Evolutionary conservation across 2,329 filamentous ascomycete genomes (phyloP).

Genomic region (Alternaria burnsii): DNA sequence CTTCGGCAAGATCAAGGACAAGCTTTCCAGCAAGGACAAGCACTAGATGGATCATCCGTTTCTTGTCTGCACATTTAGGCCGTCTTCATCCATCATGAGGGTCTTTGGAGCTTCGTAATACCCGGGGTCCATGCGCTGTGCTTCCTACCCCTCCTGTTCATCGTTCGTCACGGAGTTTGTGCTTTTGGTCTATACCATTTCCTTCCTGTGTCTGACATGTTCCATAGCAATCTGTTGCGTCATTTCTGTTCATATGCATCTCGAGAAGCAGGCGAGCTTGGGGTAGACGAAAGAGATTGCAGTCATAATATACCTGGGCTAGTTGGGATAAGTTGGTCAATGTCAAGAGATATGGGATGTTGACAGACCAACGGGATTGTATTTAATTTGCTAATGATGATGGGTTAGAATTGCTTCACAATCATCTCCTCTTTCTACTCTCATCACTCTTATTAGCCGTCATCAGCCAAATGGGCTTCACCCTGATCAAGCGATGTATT

Average conservation of each 20-base stretch:
- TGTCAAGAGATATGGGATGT: slow-evolving; percentile 11
- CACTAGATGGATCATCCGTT: slow-evolving; percentile 25
- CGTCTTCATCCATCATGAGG: slow-evolving; percentile 9
- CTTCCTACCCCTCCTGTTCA: slow-evolving; percentile 36
- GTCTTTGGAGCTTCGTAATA: slow-evolving; percentile 33
- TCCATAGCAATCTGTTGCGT: slow-evolving; percentile 30
- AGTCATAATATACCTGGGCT: slow-evolving; percentile 18
- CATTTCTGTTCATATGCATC: slow-evolving; percentile 25
- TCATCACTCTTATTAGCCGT: neutral
- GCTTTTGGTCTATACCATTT: slow-evolving; percentile 49
- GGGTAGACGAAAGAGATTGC: slow-evolving; percentile 15
- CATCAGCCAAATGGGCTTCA: neutral
- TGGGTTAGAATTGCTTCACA: slow-evolving; percentile 21
- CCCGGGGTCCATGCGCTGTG: slow-evolving; percentile 29
- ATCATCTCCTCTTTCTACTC: neutral
- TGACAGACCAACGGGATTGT: slow-evolving; percentile 21
- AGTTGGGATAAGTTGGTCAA: slow-evolving; percentile 6
- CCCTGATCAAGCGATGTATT: neutral
- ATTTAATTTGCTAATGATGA: slow-evolving; percentile 45
- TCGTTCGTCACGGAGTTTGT: slow-evolving; percentile 38
- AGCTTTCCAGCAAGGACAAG: slow-evolving; percentile 50
- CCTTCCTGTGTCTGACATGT: slow-evolving; percentile 30
- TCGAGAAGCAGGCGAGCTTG: slow-evolving; percentile 4
- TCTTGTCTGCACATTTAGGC: slow-evolving; percentile 22
- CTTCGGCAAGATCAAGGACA: slow-evolving; percentile 61